Conservation (phyloP, 441 rosid genomes). For the Theobroma grandiflorum region DNA sequence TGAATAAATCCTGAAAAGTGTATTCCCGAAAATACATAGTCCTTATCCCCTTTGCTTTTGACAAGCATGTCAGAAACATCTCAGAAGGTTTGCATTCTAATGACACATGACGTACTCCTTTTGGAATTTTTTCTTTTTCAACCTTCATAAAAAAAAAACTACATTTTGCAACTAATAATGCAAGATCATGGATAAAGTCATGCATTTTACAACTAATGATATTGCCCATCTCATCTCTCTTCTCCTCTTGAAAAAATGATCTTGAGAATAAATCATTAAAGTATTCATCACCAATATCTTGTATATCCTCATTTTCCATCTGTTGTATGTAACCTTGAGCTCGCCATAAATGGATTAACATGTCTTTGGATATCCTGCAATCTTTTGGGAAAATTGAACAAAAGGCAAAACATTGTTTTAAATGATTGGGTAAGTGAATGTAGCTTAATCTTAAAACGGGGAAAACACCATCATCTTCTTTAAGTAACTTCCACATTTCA, state of each 20-base stretch:
- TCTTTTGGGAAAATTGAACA: too few relatives aligned
- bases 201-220: slow-evolving; percentile 24
- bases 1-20: too few relatives aligned
- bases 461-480: too few relatives aligned
- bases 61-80: too few relatives aligned
- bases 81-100: too few relatives aligned
- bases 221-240: slow-evolving; percentile 4
- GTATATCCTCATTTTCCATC: neutral
- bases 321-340: slow-evolving; percentile 19
- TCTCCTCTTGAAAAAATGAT: slow-evolving; percentile 25
- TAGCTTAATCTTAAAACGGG: too few relatives aligned
- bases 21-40: too few relatives aligned
- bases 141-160: too few relatives aligned
- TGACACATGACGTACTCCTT: neutral
- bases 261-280: slow-evolving; percentile 20
- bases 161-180: slow-evolving; percentile 5
- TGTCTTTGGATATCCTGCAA: neutral
- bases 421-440: too few relatives aligned
- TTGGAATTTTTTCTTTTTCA: neutral
- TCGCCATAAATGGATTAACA: neutral
- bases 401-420: too few relatives aligned
- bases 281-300: neutral
- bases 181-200: slow-evolving; percentile 32
- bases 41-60: too few relatives aligned
- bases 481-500: too few relatives aligned